phyloP scores from a whole-genome alignment of 805 yeast species.

The Helenozyma rhizophorensis region DNA sequence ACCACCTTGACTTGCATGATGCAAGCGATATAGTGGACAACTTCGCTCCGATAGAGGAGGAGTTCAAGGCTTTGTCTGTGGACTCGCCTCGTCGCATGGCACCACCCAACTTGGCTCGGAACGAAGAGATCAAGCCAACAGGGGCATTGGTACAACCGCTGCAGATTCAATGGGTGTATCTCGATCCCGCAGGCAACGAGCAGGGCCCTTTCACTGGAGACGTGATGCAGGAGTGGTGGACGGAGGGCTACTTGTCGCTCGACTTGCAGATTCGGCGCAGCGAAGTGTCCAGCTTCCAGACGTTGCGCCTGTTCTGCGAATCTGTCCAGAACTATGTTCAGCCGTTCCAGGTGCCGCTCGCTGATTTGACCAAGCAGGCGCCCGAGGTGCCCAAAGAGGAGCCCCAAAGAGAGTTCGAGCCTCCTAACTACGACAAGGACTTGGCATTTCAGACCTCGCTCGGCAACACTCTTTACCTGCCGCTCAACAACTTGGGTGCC shows the following conservation, averaged over 20 bases:
- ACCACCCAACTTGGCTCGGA: constrained; percentile 12
- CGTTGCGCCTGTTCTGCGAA: constrained; percentile 52
- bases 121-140: not conserved
- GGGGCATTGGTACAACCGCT: constrained; percentile 11
- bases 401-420: too few relatives aligned
- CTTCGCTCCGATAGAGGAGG: not conserved
- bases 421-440: too few relatives aligned
- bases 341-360: constrained; percentile 63
- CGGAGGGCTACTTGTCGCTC: constrained; percentile 52
- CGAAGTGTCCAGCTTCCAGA: constrained; percentile 46
- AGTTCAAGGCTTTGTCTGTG: constrained; percentile 1
- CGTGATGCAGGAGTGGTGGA: constrained; percentile 76
- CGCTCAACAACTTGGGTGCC: constrained; percentile 26
- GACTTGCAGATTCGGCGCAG: constrained; percentile 56
- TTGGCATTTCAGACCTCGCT: constrained; percentile 12
- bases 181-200: constrained; percentile 63
- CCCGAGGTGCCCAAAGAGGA: not conserved
- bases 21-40: not conserved
- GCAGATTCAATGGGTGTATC: constrained; percentile 62
- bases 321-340: constrained; percentile 43
- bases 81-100: constrained; percentile 1
- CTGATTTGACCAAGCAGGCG: constrained; percentile 16
- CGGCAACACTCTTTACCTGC: constrained; percentile 21
- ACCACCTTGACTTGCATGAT: constrained; percentile 32
- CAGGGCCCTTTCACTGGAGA: constrained; percentile 81